phyloP scores from a whole-genome alignment of 2,329 filamentous ascomycete genomes.

The Neofusicoccum ribis region DNA sequence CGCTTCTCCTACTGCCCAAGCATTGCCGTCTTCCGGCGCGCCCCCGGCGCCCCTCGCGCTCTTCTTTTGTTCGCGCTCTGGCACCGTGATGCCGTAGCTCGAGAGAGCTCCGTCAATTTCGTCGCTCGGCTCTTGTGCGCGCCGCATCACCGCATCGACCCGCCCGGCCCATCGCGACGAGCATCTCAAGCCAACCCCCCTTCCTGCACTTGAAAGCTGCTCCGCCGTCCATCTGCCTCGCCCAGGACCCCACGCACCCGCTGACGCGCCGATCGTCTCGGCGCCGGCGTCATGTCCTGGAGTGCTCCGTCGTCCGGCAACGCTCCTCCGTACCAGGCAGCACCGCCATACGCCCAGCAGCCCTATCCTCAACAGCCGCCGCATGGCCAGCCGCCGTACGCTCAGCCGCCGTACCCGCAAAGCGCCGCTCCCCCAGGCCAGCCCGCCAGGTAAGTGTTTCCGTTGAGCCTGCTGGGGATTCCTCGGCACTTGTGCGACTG shows the following conservation, averaged over 20 bases:
- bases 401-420: constrained; percentile 28
- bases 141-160: background rate
- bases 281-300: constrained; percentile 35
- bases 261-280: background rate
- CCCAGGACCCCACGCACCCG: background rate
- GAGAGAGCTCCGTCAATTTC: constrained; percentile 9
- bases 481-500: constrained; percentile 3
- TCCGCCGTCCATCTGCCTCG: background rate
- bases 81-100: constrained; percentile 16
- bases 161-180: background rate
- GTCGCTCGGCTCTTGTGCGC: constrained; percentile 11
- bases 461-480: constrained; percentile 7
- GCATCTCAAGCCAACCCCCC: background rate
- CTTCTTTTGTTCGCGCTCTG: background rate
- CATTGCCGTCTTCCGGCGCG: background rate
- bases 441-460: constrained; percentile 34
- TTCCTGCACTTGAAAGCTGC: background rate
- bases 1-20: background rate
- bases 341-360: constrained; percentile 31
- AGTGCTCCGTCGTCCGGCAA: constrained; percentile 32
- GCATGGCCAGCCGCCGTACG: constrained; percentile 26
- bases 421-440: constrained; percentile 27
- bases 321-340: constrained; percentile 34
- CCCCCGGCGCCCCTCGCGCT: background rate
- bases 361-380: constrained; percentile 18